phyloP scores from a whole-genome alignment of 495 filamentous ascomycete species.

The Aspergillus sclerotiicarbonarius region DNA sequence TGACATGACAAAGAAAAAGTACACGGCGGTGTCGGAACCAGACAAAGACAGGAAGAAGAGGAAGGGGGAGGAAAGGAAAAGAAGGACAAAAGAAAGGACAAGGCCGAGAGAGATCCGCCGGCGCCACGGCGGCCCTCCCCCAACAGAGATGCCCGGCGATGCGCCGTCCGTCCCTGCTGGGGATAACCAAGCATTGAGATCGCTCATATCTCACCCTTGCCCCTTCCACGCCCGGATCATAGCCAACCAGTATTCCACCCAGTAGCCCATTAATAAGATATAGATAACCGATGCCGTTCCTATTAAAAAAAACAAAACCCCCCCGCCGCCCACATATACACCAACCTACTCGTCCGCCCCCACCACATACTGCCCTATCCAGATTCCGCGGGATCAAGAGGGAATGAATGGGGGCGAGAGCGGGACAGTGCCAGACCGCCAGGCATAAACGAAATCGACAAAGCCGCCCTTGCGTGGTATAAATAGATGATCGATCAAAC shows the following conservation, averaged over 20 bases:
- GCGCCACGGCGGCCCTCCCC: neutral
- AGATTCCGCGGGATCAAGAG: neutral
- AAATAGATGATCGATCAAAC: conserved; percentile 26
- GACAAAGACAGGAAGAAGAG: conserved; percentile 10
- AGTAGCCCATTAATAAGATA: neutral
- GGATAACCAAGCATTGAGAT: neutral
- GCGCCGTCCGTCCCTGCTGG: neutral
- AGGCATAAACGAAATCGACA: conserved; percentile 17
- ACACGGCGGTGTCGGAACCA: conserved; percentile 12
- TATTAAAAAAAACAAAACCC: neutral
- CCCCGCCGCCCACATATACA: neutral
- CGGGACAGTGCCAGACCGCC: conserved; percentile 13
- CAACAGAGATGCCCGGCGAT: neutral
- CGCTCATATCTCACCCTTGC: neutral
- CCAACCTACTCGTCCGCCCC: neutral
- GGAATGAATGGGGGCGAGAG: neutral
- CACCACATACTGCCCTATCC: neutral
- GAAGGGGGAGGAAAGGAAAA: conserved; percentile 8
- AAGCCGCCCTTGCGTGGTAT: conserved; percentile 27
- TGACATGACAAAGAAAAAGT: conserved; percentile 12
- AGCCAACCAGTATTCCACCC: conserved; percentile 2
- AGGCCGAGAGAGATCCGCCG: conserved; percentile 5
- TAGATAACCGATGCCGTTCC: neutral
- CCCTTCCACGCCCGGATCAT: neutral
- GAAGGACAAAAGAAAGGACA: conserved; percentile 11